phyloP scores from a whole-genome alignment of 805 yeast species.

The Pichia ethanolica region DNA sequence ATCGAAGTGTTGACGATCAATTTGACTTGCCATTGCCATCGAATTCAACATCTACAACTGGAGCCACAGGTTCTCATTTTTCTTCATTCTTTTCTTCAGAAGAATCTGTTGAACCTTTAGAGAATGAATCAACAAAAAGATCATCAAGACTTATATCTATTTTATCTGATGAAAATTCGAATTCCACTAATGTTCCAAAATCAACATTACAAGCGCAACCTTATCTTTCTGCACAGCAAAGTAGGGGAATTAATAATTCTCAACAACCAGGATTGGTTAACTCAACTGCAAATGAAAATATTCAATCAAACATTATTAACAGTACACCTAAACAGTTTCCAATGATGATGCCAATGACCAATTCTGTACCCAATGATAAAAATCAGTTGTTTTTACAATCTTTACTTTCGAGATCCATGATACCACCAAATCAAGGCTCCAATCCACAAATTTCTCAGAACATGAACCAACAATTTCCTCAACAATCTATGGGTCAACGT shows the following conservation, averaged over 20 bases:
- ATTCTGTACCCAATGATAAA: not conserved
- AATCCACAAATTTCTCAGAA: not conserved
- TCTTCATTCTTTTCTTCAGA: constrained; percentile 28
- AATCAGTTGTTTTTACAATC: constrained; percentile 1
- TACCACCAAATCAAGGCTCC: not conserved
- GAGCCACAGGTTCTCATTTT: constrained; percentile 8
- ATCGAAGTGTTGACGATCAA: constrained; percentile 9
- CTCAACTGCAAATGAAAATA: too few species aligned
- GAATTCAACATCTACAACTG: constrained; percentile 8
- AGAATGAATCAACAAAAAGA: not conserved
- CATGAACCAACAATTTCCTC: too few species aligned
- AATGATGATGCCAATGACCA: not conserved
- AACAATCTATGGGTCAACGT: not conserved
- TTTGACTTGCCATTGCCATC: constrained; percentile 5
- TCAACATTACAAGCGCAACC: not conserved
- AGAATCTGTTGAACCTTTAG: constrained; percentile 10
- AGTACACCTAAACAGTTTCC: not conserved
- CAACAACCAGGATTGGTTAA: too few species aligned
- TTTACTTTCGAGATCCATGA: not conserved
- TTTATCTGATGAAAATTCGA: not conserved
- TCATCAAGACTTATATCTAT: constrained; percentile 16
- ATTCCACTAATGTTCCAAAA: not conserved
- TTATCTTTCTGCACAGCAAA: too few species aligned
- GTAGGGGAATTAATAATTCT: too few species aligned
- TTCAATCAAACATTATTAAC: too few species aligned